Evolutionary conservation across 208 protist species (phyloP).

Genomic region (Porcisia hertigi): DNA sequence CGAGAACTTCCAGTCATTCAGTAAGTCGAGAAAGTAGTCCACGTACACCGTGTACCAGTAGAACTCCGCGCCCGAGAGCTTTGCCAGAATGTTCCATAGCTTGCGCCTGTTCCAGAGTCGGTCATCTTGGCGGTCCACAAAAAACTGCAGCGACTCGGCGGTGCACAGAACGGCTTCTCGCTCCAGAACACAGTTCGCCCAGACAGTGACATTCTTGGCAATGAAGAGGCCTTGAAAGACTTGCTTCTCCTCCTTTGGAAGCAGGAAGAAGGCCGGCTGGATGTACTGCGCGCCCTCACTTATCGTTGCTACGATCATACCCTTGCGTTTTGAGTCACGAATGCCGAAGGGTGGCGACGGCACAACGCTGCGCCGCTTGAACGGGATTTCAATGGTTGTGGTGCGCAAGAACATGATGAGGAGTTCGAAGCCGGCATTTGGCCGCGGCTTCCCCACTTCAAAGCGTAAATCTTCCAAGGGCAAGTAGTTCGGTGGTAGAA

Average conservation of each 20-base stretch:
- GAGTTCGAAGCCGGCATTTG: conserved; percentile 76
- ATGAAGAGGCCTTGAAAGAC: conserved; percentile 64
- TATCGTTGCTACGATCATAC: conserved; percentile 54
- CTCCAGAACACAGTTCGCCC: conserved; percentile 73
- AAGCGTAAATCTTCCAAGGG: conserved; percentile 66
- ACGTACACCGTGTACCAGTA: conserved; percentile 85
- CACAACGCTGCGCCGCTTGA: conserved; percentile 71
- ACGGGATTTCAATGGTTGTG: conserved; percentile 70
- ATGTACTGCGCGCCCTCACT: conserved; percentile 82
- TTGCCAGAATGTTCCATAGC: conserved; percentile 72
- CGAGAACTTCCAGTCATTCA: conserved; percentile 86
- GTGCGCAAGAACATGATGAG: conserved; percentile 75
- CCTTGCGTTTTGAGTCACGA: conserved; percentile 66
- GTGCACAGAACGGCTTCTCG: conserved; percentile 51
- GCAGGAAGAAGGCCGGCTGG: conserved; percentile 67
- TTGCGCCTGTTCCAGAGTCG: conserved; percentile 76
- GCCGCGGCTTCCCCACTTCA: conserved; percentile 67
- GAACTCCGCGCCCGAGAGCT: conserved; percentile 54
- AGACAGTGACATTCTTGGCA: conserved; percentile 58
- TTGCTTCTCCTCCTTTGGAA: conserved; percentile 73
- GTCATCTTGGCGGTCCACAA: conserved; percentile 75
- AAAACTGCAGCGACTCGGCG: conserved; percentile 70
- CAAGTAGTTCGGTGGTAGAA: conserved; percentile 77
- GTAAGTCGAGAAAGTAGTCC: conserved; percentile 81
- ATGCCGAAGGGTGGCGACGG: conserved; percentile 89